A percentile compares a stretch with the other conserved stretches of the same genome.
Evolutionary conservation across 768 basidiomycete species (phyloP).

Genomic region (Trametes punicea): DNA sequence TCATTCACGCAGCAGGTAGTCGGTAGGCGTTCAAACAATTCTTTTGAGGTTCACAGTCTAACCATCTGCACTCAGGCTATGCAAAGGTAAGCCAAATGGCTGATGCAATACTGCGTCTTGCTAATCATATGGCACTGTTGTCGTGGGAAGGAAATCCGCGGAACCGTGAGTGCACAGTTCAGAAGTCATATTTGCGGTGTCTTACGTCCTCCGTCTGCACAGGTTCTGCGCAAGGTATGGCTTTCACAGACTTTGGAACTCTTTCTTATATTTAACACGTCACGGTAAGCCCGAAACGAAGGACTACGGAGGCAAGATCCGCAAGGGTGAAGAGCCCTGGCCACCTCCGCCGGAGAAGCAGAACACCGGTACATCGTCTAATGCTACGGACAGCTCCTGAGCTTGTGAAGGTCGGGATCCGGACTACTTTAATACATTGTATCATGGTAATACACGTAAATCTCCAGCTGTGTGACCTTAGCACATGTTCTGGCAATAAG

Average conservation of each 20-base stretch:
- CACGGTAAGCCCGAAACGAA: constrained; percentile 10
- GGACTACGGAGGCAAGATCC: constrained; percentile 14
- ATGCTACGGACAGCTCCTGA: neutral
- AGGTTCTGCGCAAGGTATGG: constrained; percentile 13
- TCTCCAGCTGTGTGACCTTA: no score
- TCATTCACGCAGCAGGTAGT: constrained; percentile 15
- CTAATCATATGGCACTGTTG: neutral
- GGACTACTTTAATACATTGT: no score
- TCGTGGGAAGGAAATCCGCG: constrained; percentile 9
- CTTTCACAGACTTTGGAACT: neutral
- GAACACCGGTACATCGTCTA: neutral
- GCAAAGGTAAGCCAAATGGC: constrained; percentile 1
- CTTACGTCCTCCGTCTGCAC: no score
- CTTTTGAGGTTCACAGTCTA: no score
- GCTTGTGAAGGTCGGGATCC: no score
- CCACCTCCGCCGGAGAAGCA: neutral
- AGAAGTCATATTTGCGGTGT: neutral
- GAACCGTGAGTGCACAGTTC: constrained; percentile 13
- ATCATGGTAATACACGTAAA: no score
- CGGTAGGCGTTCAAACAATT: neutral
- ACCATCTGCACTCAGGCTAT: neutral
- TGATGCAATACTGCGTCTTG: neutral
- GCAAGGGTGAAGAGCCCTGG: constrained; percentile 17
- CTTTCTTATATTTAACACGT: neutral
- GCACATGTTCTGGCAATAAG: no score